phyloP scores from a whole-genome alignment of 1,284 basidiomycete species.

The Tilletiaria anomala region DNA sequence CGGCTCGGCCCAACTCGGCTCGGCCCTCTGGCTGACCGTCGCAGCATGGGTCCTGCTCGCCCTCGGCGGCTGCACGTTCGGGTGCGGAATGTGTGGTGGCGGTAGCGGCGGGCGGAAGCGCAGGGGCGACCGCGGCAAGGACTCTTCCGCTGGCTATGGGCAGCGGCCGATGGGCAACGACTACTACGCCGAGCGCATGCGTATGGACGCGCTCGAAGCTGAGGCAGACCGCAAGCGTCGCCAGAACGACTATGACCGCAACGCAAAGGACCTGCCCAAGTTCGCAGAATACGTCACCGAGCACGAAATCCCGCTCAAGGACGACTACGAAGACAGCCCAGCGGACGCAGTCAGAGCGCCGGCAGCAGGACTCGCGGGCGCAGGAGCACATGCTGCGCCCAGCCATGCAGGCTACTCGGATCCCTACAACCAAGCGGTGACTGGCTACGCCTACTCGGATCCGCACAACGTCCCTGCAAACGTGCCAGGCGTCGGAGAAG shows the following conservation, averaged over 20 bases:
- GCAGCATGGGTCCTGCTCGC: constrained; percentile 27
- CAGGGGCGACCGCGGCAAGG: constrained; percentile 19
- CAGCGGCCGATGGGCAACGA: constrained; percentile 4
- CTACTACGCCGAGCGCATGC: constrained; percentile 26
- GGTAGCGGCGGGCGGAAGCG: constrained; percentile 7
- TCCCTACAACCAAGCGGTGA: too few relatives aligned
- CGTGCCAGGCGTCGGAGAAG: constrained; percentile 21
- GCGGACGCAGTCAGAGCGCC: constrained; percentile 1
- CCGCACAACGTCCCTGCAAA: neutral
- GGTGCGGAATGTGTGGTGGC: constrained; percentile 21
- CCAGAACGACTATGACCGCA: constrained; percentile 10
- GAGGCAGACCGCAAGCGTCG: constrained; percentile 21
- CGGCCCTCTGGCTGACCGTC: constrained; percentile 25
- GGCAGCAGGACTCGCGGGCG: neutral
- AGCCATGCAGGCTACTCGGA: too few relatives aligned
- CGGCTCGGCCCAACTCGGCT: constrained; percentile 17
- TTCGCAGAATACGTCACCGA: constrained; percentile 33
- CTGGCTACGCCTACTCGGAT: neutral
- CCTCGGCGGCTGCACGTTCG: constrained; percentile 19
- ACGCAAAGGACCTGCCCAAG: constrained; percentile 19
- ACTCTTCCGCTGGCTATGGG: constrained; percentile 5
- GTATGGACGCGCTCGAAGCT: constrained; percentile 31
- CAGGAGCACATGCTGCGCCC: constrained; percentile 7
- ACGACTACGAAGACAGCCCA: constrained; percentile 19
- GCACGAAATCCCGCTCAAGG: constrained; percentile 24